Base-by-base conservation (phyloP, 1,139 yeast genomes). In the Sugiyamaella xylanicola region DNA sequence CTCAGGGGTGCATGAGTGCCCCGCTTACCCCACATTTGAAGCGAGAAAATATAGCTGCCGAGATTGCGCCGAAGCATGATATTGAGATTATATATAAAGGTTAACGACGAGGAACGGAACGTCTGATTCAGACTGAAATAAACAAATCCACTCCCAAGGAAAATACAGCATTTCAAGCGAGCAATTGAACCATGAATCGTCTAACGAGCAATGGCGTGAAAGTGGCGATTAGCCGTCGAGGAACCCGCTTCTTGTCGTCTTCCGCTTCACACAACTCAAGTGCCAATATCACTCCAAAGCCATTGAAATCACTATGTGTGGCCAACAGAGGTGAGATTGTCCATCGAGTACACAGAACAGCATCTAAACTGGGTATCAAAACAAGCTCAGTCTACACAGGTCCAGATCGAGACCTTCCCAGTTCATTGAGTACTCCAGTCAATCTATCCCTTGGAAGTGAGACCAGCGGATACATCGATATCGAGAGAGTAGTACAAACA, bases 291-390 rank as follows among this genome's bases (percentile, higher is more conserved):
- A 22, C 13, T 9, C 22, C 68, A 29, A 60, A 59, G 39, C 69
- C 71, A 11, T 63, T 72, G 49, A 61, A 67, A 37, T 70, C 68
- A 44, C 75, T 77, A 9, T 67, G 77, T 39, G 70, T 77, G 40
- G 81, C 81, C 39, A 77, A 77, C 60, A 70, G 81, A 56, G 81
- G 81, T 25, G 81, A 77, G 60, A 77, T 77, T 41, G 80, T 80
- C 21, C 75, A 76, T 60, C 65, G 81, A 41, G 76, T 76, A 44
- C 70, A 73, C 25, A 65, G 69, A 42, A 69, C 78, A 1, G 79
- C 81, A 53, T 65, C 72, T 53, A 64, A 69, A 55, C 61, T 71
- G 65, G 74, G 74, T 5, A 68, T 77, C 43, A 66, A 68, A 39
- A 70, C 80, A 16, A 70, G 78, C 22, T 73, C 77, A 1, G 67